A percentile compares a stretch with the other conserved stretches of the same genome.
These are phyloP conservation scores for Trifolium repens DNA, from an alignment of 306 rosid genomes.

Conservation along the genomic window DNA sequence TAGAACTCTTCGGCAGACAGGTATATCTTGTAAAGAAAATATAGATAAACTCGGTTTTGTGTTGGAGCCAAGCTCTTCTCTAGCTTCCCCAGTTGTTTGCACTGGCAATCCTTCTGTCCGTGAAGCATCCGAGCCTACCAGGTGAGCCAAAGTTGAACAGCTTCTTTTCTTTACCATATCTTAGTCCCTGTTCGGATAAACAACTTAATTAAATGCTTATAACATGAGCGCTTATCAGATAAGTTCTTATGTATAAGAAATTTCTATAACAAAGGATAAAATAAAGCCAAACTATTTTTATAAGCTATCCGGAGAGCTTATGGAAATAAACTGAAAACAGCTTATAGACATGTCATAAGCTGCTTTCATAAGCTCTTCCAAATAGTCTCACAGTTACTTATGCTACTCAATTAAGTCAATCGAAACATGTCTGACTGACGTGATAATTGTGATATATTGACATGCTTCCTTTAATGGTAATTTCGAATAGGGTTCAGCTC, in stretches of 20 bases:
- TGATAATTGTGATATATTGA: neutral
- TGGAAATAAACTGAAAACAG: neutral
- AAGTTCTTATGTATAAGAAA: neutral
- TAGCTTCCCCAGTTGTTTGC: slow-evolving; percentile 52
- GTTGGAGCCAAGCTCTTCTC: slow-evolving; percentile 70
- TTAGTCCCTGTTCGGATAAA: neutral
- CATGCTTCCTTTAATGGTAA: neutral
- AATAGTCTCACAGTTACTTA: neutral
- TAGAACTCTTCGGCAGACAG: slow-evolving; percentile 79
- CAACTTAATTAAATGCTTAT: neutral
- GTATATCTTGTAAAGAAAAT: slow-evolving; percentile 77
- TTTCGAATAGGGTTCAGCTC: slow-evolving; percentile 19
- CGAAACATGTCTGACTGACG: neutral
- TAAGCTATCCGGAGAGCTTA: neutral
- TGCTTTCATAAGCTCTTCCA: neutral
- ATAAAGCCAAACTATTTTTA: neutral
- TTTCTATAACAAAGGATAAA: neutral
- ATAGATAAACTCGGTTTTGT: slow-evolving; percentile 70
- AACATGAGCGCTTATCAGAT: neutral
- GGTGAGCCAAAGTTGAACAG: slow-evolving; percentile 53
- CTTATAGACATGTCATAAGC: neutral
- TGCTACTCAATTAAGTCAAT: neutral
- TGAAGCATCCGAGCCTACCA: slow-evolving; percentile 51
- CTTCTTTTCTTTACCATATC: slow-evolving; percentile 34
- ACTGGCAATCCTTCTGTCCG: slow-evolving; percentile 53